Evolutionary conservation across 225 moss, liverwort and hornwort genomes (phyloP).

Genomic region (Marchantia polymorpha): DNA sequence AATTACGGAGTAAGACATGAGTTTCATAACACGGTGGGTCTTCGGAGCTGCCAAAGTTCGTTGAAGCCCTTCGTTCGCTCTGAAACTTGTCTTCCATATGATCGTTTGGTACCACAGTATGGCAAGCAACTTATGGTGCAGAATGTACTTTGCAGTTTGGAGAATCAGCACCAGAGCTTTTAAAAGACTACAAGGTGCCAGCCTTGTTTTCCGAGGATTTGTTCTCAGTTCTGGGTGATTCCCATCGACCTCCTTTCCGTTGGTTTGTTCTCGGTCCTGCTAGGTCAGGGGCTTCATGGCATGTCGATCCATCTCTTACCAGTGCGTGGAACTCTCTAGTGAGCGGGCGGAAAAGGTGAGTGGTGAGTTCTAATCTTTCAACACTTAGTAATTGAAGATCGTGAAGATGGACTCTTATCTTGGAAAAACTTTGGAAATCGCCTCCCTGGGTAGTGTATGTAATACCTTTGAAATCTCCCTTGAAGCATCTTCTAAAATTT

Average conservation of each 20-base stretch:
- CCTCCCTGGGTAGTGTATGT: not conserved
- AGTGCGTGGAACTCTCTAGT: conserved; percentile 98
- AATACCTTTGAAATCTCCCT: not conserved
- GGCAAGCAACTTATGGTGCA: not conserved
- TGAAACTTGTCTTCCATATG: no score
- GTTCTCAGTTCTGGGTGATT: conserved; percentile 71
- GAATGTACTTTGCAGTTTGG: conserved; percentile 64
- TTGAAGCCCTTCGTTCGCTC: not conserved
- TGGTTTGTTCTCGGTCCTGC: conserved; percentile 96
- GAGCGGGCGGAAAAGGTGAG: conserved; percentile 90
- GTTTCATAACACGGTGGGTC: not conserved
- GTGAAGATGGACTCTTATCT: not conserved
- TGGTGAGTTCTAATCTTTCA: conserved; percentile 17
- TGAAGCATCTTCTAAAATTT: conserved; percentile 1
- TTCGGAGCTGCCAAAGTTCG: not conserved
- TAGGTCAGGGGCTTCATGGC: conserved; percentile 98
- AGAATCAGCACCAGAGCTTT: conserved; percentile 77
- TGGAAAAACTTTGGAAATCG: not conserved
- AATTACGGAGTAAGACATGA: no score
- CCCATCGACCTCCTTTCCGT: conserved; percentile 75
- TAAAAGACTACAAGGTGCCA: conserved; percentile 84
- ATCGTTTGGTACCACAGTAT: not conserved
- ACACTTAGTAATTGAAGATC: not conserved
- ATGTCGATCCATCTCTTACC: conserved; percentile 97
- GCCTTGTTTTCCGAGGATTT: conserved; percentile 83